Percentiles rank a stretch among this genome's conserved stretches.
phyloP scores from a whole-genome alignment of 305 asterid genomes.

The Solanum chacoense region DNA sequence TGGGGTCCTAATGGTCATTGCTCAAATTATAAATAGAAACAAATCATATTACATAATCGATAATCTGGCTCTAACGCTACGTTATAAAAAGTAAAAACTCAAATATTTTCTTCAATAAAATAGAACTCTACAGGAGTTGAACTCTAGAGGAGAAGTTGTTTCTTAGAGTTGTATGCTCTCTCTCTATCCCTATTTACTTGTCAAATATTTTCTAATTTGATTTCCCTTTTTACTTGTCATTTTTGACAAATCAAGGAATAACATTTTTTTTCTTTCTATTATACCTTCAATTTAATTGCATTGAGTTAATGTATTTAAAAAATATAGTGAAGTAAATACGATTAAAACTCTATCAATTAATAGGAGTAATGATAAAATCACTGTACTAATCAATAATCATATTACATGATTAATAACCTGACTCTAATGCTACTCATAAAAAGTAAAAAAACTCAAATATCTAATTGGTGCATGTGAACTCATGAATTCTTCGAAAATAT shows the following conservation, averaged over 20 bases:
- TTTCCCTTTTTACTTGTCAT: not conserved
- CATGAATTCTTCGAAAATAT: not conserved
- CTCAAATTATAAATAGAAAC: not conserved
- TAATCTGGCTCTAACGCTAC: no score
- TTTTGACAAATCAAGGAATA: not conserved
- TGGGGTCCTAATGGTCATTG: not conserved
- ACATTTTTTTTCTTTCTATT: no score
- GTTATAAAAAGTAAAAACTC: not conserved
- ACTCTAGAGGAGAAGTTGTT: not conserved
- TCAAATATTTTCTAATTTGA: no score
- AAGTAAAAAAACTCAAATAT: not conserved
- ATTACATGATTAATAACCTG: not conserved
- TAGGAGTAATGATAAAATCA: no score
- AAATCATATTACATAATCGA: not conserved
- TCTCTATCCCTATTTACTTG: not conserved
- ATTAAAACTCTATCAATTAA: no score
- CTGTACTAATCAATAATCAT: no score
- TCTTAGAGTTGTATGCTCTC: no score
- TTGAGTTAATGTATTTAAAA: no score
- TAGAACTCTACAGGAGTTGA: not conserved
- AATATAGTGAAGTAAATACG: no score
- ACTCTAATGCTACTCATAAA: not conserved
- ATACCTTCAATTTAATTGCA: no score
- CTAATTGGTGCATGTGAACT: not conserved
- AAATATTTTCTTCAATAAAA: no score